A percentile compares a stretch with the other conserved stretches of the same genome.
phyloP scores from a whole-genome alignment of 2,329 filamentous ascomycete species.

The Microdochium paspali region DNA sequence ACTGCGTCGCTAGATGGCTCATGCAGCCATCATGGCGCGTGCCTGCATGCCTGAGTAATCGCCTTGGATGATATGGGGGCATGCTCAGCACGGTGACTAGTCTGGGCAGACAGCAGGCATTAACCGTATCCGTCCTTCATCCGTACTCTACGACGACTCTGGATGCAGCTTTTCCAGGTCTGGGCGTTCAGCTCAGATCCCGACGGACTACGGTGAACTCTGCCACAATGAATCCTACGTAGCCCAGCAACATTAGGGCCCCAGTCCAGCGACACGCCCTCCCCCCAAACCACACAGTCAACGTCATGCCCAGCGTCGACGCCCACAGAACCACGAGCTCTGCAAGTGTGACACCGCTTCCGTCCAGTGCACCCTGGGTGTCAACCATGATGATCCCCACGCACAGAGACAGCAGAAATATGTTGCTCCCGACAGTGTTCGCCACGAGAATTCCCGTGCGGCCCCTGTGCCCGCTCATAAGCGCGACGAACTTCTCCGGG shows the following conservation, averaged over 20 bases:
- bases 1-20: too few relatives aligned
- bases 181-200: too few relatives aligned
- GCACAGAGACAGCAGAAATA: conserved; percentile 43
- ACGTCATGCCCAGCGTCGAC: conserved; percentile 8
- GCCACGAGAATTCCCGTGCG: conserved; percentile 40
- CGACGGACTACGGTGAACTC: conserved; percentile 7
- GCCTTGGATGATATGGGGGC: too few relatives aligned
- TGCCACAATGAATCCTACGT: conserved; percentile 8
- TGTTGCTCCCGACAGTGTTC: conserved; percentile 43
- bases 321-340: conserved; percentile 10
- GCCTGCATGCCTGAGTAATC: too few relatives aligned
- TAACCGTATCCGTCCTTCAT: too few relatives aligned
- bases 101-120: too few relatives aligned
- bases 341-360: conserved; percentile 3
- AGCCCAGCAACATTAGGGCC: conserved; percentile 5
- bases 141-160: too few relatives aligned
- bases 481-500: conserved; percentile 41
- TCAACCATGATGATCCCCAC: conserved; percentile 25
- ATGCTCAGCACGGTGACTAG: too few relatives aligned
- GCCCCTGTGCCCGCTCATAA: conserved; percentile 34
- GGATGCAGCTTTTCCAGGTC: too few relatives aligned
- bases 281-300: conserved; percentile 10
- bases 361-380: conserved; percentile 3
- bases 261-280: conserved; percentile 5
- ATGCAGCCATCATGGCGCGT: too few relatives aligned